These are phyloP conservation scores for Flammula alnicola DNA, from an alignment of 1,284 basidiomycete species.

Conservation along the genomic window DNA sequence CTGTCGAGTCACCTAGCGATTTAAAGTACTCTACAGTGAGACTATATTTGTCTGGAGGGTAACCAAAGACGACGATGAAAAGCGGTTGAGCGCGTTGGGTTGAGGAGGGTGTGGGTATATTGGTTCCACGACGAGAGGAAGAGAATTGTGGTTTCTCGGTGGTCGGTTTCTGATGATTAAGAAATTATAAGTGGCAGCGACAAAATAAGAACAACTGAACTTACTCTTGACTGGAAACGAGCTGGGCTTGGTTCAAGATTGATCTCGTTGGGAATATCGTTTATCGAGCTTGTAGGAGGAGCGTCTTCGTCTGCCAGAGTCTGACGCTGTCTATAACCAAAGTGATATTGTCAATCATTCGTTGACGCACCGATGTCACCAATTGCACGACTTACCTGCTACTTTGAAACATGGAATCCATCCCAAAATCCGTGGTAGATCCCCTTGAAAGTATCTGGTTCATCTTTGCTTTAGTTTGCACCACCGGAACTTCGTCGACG, in stretches of 20 bases:
- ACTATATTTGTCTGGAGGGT: constrained; percentile 73
- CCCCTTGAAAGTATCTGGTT: constrained; percentile 67
- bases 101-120: constrained; percentile 28
- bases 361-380: background rate
- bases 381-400: constrained; percentile 48
- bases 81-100: constrained; percentile 39
- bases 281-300: constrained; percentile 70
- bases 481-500: constrained; percentile 68
- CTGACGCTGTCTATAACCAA: constrained; percentile 54
- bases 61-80: constrained; percentile 77
- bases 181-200: constrained; percentile 1
- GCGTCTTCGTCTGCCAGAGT: constrained; percentile 72
- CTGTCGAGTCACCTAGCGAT: constrained; percentile 66
- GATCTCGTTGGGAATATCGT: constrained; percentile 69
- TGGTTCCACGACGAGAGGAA: constrained; percentile 31
- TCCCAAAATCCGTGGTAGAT: constrained; percentile 69
- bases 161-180: constrained; percentile 31
- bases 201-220: constrained; percentile 25
- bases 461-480: constrained; percentile 78
- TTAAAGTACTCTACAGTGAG: constrained; percentile 73
- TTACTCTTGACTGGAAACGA: constrained; percentile 50
- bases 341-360: constrained; percentile 3
- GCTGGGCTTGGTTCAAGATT: constrained; percentile 44
- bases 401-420: constrained; percentile 81
- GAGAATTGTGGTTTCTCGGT: constrained; percentile 42